Base-by-base conservation (phyloP, 768 basidiomycete genomes). In the Hygrophoropsis aurantiaca region DNA sequence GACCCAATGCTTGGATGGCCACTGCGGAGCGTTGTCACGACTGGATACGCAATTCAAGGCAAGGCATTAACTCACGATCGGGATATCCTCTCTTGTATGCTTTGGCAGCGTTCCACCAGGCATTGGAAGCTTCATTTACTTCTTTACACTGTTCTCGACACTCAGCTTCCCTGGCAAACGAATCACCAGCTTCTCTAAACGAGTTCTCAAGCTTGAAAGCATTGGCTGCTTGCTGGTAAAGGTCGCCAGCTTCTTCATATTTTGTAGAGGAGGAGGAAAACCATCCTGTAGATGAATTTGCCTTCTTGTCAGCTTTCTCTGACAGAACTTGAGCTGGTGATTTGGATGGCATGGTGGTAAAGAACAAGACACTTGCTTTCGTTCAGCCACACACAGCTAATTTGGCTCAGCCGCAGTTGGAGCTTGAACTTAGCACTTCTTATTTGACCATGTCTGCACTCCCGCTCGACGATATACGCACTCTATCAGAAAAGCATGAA, bases 61-160 rank as follows among this genome's bases (percentile, higher is more conserved):
- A 19, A 44, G 26, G 32, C n/a, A 43, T 20, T 21, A n/a, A 68
- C 85, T 63, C 64, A 97, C 95, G 74, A 56, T 92, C 87, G 25
- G 78, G 94, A 64, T 78, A 82, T 20, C 84, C 87, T 68, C 88
- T 79, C 75, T 97, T 99, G 76, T 90, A 99, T 10, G 88, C 84
- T 71, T 98, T 98, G 26, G 91, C 85, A 11, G 97, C 94, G 63
- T 95, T 97, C 90, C 95, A 97, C 87, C 88, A 98, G 8, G 94
- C 94, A 62, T 94, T 95, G 18, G 94, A 89, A n/a, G 95, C 94
- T 56, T 98, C 97, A 55, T 93, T 93, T 39, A 65, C 68, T 69
- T 98, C 95, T 39, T 88, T 86, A 58, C 83, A 86, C 50, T 85
- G 82, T 69, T 94, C 85, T 57, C 94, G 80, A 66, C 94, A 97